phyloP scores from a whole-genome alignment of 768 basidiomycete species.

The Lyophyllum shimeji region DNA sequence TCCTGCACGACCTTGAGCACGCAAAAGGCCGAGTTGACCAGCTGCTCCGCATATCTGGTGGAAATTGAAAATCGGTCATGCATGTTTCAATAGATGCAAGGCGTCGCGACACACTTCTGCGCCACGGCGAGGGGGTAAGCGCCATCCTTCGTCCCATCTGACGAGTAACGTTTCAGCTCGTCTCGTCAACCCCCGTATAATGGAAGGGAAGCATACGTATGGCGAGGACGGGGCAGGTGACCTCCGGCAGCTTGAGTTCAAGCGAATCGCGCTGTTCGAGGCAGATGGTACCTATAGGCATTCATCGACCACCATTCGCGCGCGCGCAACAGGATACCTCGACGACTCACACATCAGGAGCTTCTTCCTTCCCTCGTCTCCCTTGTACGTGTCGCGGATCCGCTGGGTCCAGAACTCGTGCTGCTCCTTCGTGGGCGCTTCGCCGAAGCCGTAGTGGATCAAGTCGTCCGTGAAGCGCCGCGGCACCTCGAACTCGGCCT shows the following conservation, averaged over 20 bases:
- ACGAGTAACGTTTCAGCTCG: background rate
- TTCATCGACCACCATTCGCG: background rate
- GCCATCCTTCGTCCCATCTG: background rate
- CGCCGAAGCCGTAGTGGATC: background rate
- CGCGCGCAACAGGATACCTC: background rate
- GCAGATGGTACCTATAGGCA: background rate
- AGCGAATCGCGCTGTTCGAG: background rate
- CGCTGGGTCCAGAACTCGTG: background rate
- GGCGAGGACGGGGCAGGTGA: background rate
- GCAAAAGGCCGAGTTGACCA: background rate
- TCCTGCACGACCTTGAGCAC: background rate
- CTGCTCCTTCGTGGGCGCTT: background rate
- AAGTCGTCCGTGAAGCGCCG: background rate
- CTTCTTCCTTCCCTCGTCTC: background rate
- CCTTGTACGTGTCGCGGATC: background rate
- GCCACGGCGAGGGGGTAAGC: background rate
- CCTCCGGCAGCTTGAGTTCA: background rate
- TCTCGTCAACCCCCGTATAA: background rate
- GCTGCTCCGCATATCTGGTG: background rate
- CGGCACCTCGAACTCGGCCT: background rate
- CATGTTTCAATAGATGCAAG: background rate
- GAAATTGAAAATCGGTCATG: background rate
- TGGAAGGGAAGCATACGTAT: background rate
- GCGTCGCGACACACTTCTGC: background rate
- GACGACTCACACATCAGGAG: background rate